Evolutionary conservation across 176 grass and related monocot species (phyloP).

Genomic region (Oryza longistaminata): DNA sequence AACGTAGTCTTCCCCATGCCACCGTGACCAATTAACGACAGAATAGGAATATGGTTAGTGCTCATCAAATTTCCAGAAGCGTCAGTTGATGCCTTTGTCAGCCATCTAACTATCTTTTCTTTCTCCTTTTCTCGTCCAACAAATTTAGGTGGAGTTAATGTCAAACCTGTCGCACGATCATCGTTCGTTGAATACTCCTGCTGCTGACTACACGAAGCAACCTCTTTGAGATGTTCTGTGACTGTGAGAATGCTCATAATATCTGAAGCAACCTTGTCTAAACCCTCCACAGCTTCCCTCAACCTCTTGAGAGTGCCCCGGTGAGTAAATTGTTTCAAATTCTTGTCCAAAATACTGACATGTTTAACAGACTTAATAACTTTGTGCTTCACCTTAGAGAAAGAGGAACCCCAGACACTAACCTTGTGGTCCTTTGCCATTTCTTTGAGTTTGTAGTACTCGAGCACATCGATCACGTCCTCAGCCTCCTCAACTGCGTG

Average conservation of each 20-base stretch:
- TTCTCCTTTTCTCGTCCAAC: constrained; percentile 35
- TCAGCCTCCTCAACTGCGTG: constrained; percentile 37
- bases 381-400: constrained; percentile 6
- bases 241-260: not conserved
- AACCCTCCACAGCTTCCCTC: constrained; percentile 15
- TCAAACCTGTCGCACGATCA: constrained; percentile 22
- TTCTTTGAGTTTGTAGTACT: constrained; percentile 42
- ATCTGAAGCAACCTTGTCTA: constrained; percentile 24
- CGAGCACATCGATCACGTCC: constrained; percentile 31
- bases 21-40: constrained; percentile 42
- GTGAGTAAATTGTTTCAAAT: constrained; percentile 18
- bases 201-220: not conserved
- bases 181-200: not conserved
- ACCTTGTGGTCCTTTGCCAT: constrained; percentile 1
- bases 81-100: constrained; percentile 11
- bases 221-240: not conserved
- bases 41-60: not conserved
- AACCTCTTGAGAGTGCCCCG: constrained; percentile 32
- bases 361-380: constrained; percentile 26
- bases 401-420: constrained; percentile 29
- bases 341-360: not conserved
- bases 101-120: constrained; percentile 30
- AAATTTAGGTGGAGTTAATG: constrained; percentile 24
- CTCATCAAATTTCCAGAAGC: not conserved
- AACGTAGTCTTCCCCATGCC: constrained; percentile 49